Percentiles rank a stretch among this genome's conserved stretches.
Conservation (phyloP, 1,139 yeast species). For the Suhomyces coccinellae region DNA sequence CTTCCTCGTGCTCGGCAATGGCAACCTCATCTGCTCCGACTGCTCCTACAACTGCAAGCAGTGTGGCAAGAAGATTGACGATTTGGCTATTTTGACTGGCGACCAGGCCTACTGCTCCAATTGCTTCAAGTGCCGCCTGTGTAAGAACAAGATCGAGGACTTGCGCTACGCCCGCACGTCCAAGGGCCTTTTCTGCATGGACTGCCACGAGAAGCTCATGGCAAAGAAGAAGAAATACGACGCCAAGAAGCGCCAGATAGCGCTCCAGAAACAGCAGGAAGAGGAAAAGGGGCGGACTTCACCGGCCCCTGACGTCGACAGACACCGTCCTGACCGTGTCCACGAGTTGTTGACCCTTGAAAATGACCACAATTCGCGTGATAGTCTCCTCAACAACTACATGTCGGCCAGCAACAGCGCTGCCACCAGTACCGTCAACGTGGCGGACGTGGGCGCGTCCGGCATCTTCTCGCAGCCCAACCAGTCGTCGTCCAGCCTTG, state of each 20-base stretch:
- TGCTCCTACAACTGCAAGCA: conserved; percentile 89
- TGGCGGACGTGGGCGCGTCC: conserved; percentile 2
- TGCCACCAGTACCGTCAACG: conserved; percentile 11
- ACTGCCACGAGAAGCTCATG: conserved; percentile 82
- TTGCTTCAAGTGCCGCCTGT: conserved; percentile 89
- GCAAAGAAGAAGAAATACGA: conserved; percentile 63
- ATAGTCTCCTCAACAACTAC: conserved; percentile 16
- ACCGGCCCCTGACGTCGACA: conserved; percentile 9
- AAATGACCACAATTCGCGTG: conserved; percentile 11
- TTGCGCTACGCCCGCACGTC: conserved; percentile 90
- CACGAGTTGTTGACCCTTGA: not conserved
- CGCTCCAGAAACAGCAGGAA: conserved; percentile 22
- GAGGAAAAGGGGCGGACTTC: conserved; percentile 16
- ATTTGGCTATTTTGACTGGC: conserved; percentile 93
- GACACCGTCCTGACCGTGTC: not conserved
- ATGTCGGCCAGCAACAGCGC: conserved; percentile 14
- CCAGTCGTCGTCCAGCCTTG: conserved; percentile 19
- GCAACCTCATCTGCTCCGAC: conserved; percentile 84
- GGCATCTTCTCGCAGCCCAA: conserved; percentile 16
- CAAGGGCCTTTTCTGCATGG: conserved; percentile 91
- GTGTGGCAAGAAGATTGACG: conserved; percentile 89
- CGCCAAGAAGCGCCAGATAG: conserved; percentile 39
- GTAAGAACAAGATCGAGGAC: conserved; percentile 86
- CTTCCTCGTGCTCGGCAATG: conserved; percentile 88
- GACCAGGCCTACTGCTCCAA: conserved; percentile 91